Percentiles rank a stretch among this genome's conserved stretches.
These are phyloP conservation scores for Eucommia ulmoides DNA, from an alignment of 257 asterid genomes.

Conservation along the genomic window DNA sequence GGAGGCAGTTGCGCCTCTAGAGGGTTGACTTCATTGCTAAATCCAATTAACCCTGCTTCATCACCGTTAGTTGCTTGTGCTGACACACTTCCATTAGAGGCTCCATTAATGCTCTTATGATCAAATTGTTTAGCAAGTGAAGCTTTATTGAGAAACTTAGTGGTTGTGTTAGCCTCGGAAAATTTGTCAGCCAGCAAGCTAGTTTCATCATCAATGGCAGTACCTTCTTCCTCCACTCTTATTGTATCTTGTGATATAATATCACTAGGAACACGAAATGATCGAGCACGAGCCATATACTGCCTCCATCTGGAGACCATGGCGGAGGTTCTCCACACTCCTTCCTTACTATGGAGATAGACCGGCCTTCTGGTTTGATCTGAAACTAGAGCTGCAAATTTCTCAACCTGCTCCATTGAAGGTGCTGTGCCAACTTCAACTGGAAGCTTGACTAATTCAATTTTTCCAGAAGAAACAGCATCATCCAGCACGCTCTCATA, in stretches of 20 bases:
- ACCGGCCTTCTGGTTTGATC: constrained; percentile 52
- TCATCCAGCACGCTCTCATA: constrained; percentile 41
- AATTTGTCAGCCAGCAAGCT: no score
- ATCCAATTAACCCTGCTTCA: constrained; percentile 18
- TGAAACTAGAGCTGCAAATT: constrained; percentile 57
- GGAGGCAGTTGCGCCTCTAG: constrained; percentile 82
- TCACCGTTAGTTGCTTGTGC: constrained; percentile 13
- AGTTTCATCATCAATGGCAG: constrained; percentile 20
- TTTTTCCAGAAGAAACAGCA: constrained; percentile 39
- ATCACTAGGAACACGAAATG: constrained; percentile 20
- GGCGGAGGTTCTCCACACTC: constrained; percentile 76
- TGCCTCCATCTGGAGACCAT: constrained; percentile 93
- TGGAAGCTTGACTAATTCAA: constrained; percentile 66
- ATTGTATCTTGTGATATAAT: constrained; percentile 19
- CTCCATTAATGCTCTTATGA: constrained; percentile 15
- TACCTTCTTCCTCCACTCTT: constrained; percentile 25
- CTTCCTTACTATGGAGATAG: constrained; percentile 88
- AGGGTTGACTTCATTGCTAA: constrained; percentile 42
- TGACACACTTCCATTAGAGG: constrained; percentile 7
- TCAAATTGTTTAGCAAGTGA: constrained; percentile 20
- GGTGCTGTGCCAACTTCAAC: constrained; percentile 81
- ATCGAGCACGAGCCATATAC: constrained; percentile 33
- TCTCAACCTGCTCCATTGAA: constrained; percentile 63
- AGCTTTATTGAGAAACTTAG: constrained; percentile 17
- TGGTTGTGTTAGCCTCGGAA: no score